Evolutionary conservation across 208 protist genomes (phyloP), one percentile per base, ranked within the genome.

Genomic region (Acanthamoeba castellanii): DNA sequence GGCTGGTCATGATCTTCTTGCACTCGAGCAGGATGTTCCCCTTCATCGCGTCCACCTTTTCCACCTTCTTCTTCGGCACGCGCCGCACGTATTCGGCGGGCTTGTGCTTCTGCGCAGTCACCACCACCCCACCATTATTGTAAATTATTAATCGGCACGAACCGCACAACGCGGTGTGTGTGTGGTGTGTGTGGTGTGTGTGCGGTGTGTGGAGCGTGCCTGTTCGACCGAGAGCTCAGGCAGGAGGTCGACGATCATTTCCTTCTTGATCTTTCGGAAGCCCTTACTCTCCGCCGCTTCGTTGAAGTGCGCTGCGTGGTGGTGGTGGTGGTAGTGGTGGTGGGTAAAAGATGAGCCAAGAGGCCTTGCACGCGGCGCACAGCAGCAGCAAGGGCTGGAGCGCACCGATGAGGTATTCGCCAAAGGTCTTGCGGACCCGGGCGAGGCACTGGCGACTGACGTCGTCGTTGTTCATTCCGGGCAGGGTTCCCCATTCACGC

Each of bases 191-290:
- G 34, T 37, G 3, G 68, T 27, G 16, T n/a, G n/a, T n/a, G n/a
- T n/a, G n/a, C n/a, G n/a, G n/a, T n/a, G n/a, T n/a, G n/a, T n/a
- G n/a, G n/a, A 37, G 27, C 68, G 68, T 76, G 34, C 68, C 68
- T 76, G 72, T 22, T 81, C 72, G 18, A 81, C n/a, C 3, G 72
- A 37, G 34, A 81, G 42, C 30, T 81, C 72, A 20, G 72, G 32
- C 16, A 81, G 72, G 72, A 81, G 72, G 14, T 81, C 72, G 42
- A 81, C 72, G 20, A 81, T 2, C 32, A 81, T 37, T 34, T 81
- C 72, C 72, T 81, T 81, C 72, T 50, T 81, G 11, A 81, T 8
- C 72, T 81, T 81, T 1, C 72, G 30, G 37, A 81, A 81, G 72
- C 37, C 34, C 42, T 81, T 81, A 34, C 8, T 34, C 11, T 81